These are phyloP conservation scores for Moniliophthora roreri DNA, from an alignment of 1,284 basidiomycete species.

Conservation along the genomic window DNA sequence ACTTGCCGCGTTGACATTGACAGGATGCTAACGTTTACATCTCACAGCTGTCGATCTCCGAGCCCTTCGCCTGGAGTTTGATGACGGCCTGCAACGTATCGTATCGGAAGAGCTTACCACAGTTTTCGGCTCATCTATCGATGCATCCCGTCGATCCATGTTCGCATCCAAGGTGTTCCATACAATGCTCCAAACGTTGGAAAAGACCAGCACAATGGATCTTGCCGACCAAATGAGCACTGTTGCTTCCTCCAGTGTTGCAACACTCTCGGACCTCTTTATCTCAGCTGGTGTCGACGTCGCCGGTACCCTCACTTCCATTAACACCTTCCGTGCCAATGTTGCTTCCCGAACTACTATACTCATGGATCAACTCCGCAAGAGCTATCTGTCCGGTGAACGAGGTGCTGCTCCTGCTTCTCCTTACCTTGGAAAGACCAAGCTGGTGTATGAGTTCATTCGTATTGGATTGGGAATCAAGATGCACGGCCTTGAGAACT, in stretches of 20 bases:
- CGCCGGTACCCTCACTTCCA: slow-evolving; percentile 23
- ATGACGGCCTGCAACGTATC: slow-evolving; percentile 46
- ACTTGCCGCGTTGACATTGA: neutral
- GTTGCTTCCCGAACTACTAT: slow-evolving; percentile 45
- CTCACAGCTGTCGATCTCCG: slow-evolving; percentile 70
- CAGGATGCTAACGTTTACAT: neutral
- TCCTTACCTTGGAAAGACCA: slow-evolving; percentile 60
- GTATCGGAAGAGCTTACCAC: slow-evolving; percentile 48
- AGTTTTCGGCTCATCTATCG: slow-evolving; percentile 45
- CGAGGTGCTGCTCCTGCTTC: slow-evolving; percentile 60
- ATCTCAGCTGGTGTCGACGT: neutral
- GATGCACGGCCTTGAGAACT: slow-evolving; percentile 77
- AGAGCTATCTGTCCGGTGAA: slow-evolving; percentile 52
- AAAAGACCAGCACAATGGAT: slow-evolving; percentile 72
- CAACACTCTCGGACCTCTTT: slow-evolving; percentile 59
- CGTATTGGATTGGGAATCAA: slow-evolving; percentile 51
- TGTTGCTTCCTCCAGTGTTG: slow-evolving; percentile 60
- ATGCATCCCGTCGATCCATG: slow-evolving; percentile 28
- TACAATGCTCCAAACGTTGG: slow-evolving; percentile 52
- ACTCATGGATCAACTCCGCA: slow-evolving; percentile 49
- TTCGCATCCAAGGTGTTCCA: slow-evolving; percentile 33
- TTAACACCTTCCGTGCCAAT: slow-evolving; percentile 53
- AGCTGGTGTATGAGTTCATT: slow-evolving; percentile 69
- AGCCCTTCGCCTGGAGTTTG: slow-evolving; percentile 67
- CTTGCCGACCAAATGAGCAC: slow-evolving; percentile 63